A percentile compares a stretch with the other conserved stretches of the same genome.
phyloP scores from a whole-genome alignment of 2,329 filamentous ascomycete species.

The Calonectria naviculata region DNA sequence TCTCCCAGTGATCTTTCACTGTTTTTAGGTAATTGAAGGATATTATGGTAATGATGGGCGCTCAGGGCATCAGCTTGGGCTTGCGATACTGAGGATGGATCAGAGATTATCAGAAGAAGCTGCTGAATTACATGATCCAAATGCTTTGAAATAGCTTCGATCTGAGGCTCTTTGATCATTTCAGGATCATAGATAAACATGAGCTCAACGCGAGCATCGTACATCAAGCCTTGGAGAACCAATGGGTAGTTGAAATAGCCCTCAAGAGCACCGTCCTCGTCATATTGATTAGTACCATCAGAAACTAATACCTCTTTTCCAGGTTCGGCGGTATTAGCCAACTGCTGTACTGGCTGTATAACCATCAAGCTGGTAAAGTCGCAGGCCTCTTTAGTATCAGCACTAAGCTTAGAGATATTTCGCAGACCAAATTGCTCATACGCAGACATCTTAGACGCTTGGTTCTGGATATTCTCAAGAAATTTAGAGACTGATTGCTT shows the following conservation, averaged over 20 bases:
- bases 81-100: not conserved
- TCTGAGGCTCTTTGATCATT: not conserved
- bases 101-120: not conserved
- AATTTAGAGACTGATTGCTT: slow-evolving; percentile 32
- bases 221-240: not conserved
- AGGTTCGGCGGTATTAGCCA: not conserved
- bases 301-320: not conserved
- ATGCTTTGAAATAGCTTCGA: not conserved
- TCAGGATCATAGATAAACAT: slow-evolving; percentile 3
- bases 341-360: slow-evolving; percentile 31
- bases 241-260: slow-evolving; percentile 1
- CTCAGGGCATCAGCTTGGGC: not conserved
- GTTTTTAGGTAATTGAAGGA: not conserved
- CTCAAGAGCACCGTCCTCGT: slow-evolving; percentile 2
- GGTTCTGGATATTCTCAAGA: slow-evolving; percentile 45
- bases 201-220: slow-evolving; percentile 1
- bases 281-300: not conserved
- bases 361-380: slow-evolving; percentile 44
- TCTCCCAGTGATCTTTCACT: not conserved
- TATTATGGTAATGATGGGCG: not conserved
- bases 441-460: slow-evolving; percentile 23
- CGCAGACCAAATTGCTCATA: slow-evolving; percentile 26
- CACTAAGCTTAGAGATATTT: slow-evolving; percentile 29
- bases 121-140: not conserved
- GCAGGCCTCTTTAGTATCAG: slow-evolving; percentile 27